phyloP scores from a whole-genome alignment of 352 stramenopile species.

The Globisporangium apiculatum region DNA sequence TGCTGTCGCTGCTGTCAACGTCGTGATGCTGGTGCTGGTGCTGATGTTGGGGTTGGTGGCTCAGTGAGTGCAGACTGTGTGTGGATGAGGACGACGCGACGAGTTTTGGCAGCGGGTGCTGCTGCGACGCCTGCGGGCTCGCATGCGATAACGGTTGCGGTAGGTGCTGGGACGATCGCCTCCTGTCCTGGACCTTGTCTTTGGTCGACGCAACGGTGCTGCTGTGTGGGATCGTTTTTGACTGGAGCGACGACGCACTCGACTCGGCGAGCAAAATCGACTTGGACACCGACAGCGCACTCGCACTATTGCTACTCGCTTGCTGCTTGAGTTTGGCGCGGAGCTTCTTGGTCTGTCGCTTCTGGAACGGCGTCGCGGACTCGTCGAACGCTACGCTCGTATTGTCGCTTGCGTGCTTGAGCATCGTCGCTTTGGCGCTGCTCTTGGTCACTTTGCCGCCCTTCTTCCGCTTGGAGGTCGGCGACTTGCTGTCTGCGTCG shows the following conservation, averaged over 20 bases:
- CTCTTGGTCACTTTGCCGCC: constrained; percentile 18
- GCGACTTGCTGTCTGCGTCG: constrained; percentile 22
- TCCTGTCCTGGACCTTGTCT: constrained; percentile 23
- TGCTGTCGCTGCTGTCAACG: constrained; percentile 8
- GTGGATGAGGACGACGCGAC: constrained; percentile 24
- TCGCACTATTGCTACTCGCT: constrained; percentile 19
- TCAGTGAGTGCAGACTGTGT: constrained; percentile 11
- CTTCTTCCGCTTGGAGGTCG: constrained; percentile 26
- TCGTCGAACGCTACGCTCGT: constrained; percentile 9
- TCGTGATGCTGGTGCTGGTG: constrained; percentile 16
- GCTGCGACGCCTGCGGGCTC: constrained; percentile 9
- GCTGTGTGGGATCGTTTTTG: constrained; percentile 12
- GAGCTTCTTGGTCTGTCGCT: constrained; percentile 38
- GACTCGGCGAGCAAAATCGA: constrained; percentile 44
- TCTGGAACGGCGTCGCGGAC: constrained; percentile 36
- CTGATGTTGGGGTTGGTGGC: constrained; percentile 4
- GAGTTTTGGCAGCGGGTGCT: constrained; percentile 41
- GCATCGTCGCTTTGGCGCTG: constrained; percentile 6
- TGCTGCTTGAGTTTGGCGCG: constrained; percentile 24
- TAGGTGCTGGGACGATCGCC: constrained; percentile 18
- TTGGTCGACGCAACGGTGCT: constrained; percentile 6
- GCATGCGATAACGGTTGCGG: constrained; percentile 15
- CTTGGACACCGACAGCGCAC: constrained; percentile 23
- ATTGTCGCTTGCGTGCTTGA: constrained; percentile 6
- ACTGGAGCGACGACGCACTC: constrained; percentile 5